phyloP scores from a whole-genome alignment of 257 asterid species.

The Verbascum thapsus region DNA sequence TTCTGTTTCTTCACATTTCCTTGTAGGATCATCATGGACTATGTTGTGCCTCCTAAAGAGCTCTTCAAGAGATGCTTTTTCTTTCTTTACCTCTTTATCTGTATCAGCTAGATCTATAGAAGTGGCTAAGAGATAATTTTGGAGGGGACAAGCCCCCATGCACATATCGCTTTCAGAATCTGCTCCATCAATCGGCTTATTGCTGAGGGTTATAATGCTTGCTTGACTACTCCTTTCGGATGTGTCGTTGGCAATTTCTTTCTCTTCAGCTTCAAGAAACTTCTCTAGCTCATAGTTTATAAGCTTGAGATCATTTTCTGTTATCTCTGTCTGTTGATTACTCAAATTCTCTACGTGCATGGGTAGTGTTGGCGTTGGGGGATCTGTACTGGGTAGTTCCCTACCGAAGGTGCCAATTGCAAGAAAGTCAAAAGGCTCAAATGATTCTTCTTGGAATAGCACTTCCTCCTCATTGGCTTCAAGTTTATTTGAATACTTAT shows the following conservation, averaged over 20 bases:
- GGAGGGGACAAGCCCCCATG: slow-evolving; percentile 61
- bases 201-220: slow-evolving; percentile 54
- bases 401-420: slow-evolving; percentile 85
- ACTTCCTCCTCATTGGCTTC: slow-evolving; percentile 36
- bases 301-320: slow-evolving; percentile 56
- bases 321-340: slow-evolving; percentile 44
- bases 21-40: slow-evolving; percentile 29
- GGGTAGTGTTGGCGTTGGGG: slow-evolving; percentile 74
- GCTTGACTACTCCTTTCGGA: slow-evolving; percentile 62
- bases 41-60: slow-evolving; percentile 44
- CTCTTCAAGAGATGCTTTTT: slow-evolving; percentile 57
- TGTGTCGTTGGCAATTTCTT: slow-evolving; percentile 49
- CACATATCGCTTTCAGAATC: slow-evolving; percentile 41
- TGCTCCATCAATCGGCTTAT: slow-evolving; percentile 45
- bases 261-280: slow-evolving; percentile 64
- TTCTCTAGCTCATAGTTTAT: slow-evolving; percentile 72
- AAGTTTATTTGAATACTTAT: slow-evolving; percentile 35
- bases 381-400: slow-evolving; percentile 52
- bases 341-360: slow-evolving; percentile 41
- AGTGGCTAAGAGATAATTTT: slow-evolving; percentile 63
- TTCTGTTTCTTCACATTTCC: slow-evolving; percentile 39
- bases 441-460: slow-evolving; percentile 45
- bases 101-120: slow-evolving; percentile 49
- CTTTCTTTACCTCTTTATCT: slow-evolving; percentile 44
- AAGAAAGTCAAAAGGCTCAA: slow-evolving; percentile 75